Conservation (phyloP, 768 basidiomycete species). For the Pleurotus tuoliensis region DNA sequence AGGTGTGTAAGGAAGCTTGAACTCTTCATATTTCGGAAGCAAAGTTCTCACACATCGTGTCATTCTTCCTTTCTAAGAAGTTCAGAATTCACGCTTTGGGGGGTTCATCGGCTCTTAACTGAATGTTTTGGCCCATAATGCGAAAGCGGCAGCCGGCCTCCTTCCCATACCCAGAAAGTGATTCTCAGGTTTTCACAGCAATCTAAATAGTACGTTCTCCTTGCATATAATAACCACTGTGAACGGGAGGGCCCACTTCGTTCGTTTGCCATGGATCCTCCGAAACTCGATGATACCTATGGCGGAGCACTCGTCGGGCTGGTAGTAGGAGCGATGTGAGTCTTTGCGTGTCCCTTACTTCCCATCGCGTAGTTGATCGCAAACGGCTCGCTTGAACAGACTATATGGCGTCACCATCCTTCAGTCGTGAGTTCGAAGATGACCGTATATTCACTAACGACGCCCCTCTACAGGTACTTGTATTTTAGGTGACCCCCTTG, state of each 20-base stretch:
- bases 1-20: too few relatives aligned
- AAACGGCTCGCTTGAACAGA: constrained; percentile 18
- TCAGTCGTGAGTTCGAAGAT: constrained; percentile 29
- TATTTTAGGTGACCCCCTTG: constrained; percentile 32
- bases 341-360: background rate
- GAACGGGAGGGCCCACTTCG: background rate
- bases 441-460: background rate
- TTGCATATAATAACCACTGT: too few relatives aligned
- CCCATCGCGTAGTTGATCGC: background rate
- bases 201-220: too few relatives aligned
- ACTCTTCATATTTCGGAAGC: too few relatives aligned
- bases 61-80: too few relatives aligned
- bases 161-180: too few relatives aligned
- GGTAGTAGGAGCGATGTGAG: constrained; percentile 40
- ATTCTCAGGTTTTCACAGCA: too few relatives aligned
- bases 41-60: too few relatives aligned
- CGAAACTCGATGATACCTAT: constrained; percentile 31
- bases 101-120: too few relatives aligned
- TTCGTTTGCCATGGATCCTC: constrained; percentile 12
- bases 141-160: too few relatives aligned
- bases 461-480: constrained; percentile 26
- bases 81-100: too few relatives aligned
- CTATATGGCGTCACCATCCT: constrained; percentile 45
- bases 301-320: constrained; percentile 44
- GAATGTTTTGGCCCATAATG: too few relatives aligned